Evolutionary conservation across 345 rosid species (phyloP), one percentile per base, ranked within the genome.

Genomic region (Melaleuca alternifolia): DNA sequence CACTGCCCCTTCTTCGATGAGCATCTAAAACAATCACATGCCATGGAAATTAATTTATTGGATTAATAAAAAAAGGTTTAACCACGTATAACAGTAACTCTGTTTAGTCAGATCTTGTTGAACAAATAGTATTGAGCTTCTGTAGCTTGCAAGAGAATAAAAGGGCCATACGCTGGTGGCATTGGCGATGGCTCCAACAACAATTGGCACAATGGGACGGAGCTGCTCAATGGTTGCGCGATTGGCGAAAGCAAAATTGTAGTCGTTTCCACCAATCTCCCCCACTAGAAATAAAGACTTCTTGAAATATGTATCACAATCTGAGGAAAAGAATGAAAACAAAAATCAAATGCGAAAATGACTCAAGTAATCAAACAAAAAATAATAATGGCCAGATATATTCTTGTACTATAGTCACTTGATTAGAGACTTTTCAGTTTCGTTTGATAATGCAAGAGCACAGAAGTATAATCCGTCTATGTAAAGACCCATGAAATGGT

Each of bases 201-300:
- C 95, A 3, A 86, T 81, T 46, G 96, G 94, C 13, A 93, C 96
- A 15, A 65, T 75, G 84, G 92, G 90, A 57, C 81, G 86, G 1
- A 92, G 87, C 54, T 88, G 89, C 82, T 88, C 82, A 75, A 88
- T 84, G 87, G 85, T 89, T 88, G 90, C 93, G 46, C 93, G 94
- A 7, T 76, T 59, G 84, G 93, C 89, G 84, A 88, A 90, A 8
- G 92, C 86, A 76, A 91, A 93, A 84, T 92, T 95, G 88, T 93
- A 95, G 86, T 95, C 98, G 83, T 94, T 95, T 50, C 96, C 98
- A 50, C 96, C 98, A 2, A 95, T 94, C 88, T 95, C 96, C 28
- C 96, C 96, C 26, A 95, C 93, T 76, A 93, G 37, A 87, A 95
- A 93, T 28, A 95, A 88, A 11, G 98, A 92, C 87, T 91, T 95